Evolutionary conservation across 352 stramenopile genomes (phyloP).

Genomic region (Phytophthora chlamydospora): DNA sequence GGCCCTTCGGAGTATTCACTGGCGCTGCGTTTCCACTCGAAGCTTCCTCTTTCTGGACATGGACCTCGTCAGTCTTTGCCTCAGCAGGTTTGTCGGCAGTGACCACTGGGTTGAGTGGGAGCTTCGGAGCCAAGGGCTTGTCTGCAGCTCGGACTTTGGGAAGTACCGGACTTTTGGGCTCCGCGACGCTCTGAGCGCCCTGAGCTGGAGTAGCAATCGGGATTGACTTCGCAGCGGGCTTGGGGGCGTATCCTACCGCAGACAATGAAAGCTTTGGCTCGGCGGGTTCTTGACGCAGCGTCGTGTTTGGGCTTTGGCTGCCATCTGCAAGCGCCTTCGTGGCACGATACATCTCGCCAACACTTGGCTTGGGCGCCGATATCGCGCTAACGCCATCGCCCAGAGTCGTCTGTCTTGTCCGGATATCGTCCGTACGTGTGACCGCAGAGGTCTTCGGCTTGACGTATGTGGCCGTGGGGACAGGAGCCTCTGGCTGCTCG

Average conservation of each 20-base stretch:
- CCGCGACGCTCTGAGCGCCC: background rate
- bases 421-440: background rate
- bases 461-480: background rate
- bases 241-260: background rate
- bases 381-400: background rate
- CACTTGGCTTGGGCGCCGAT: background rate
- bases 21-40: background rate
- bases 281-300: background rate
- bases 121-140: background rate
- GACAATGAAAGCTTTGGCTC: background rate
- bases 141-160: background rate
- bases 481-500: background rate
- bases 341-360: background rate
- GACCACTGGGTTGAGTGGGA: background rate
- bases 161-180: background rate
- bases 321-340: background rate
- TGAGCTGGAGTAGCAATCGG: background rate
- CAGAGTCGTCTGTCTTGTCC: background rate
- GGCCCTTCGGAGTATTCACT: background rate
- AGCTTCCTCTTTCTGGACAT: background rate
- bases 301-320: background rate
- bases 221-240: background rate
- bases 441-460: background rate
- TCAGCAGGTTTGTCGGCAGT: background rate
- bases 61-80: conserved; percentile 2